Percentiles rank a stretch among this genome's conserved stretches.
Conservation (phyloP, 306 rosid genomes). For the Datisca glomerata region DNA sequence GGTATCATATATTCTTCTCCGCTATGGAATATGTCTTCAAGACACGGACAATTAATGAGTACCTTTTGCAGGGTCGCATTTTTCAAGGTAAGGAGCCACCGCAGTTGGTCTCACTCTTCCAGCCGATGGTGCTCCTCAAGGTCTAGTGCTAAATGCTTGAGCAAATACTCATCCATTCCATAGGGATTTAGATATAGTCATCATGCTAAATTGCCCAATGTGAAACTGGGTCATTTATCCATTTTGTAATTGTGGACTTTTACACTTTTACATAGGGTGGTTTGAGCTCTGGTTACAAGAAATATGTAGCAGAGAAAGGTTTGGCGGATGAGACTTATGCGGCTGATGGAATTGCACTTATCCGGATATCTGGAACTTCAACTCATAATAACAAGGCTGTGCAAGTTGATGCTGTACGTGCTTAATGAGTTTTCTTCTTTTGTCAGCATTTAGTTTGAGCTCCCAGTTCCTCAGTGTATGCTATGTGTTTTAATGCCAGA, state of each 20-base stretch:
- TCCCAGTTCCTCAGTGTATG: not conserved
- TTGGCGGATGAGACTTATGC: slow-evolving; percentile 71
- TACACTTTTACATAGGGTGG: slow-evolving; percentile 89
- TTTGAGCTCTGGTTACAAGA: slow-evolving; percentile 82
- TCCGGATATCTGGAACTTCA: slow-evolving; percentile 73
- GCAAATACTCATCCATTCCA: slow-evolving; percentile 3
- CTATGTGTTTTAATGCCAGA: too few species aligned
- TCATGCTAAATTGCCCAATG: slow-evolving; percentile 4
- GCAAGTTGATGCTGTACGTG: slow-evolving; percentile 91
- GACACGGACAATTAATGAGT: not conserved
- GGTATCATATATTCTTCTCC: slow-evolving; percentile 40
- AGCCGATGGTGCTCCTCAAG: slow-evolving; percentile 91
- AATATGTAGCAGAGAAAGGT: slow-evolving; percentile 51
- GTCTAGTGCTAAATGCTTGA: slow-evolving; percentile 28
- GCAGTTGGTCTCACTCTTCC: slow-evolving; percentile 83
- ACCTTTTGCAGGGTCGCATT: slow-evolving; percentile 71
- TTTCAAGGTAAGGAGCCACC: slow-evolving; percentile 91
- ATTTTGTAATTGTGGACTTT: slow-evolving; percentile 19
- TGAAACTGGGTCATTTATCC: too few species aligned
- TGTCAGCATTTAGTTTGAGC: not conserved
- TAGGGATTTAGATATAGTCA: slow-evolving; percentile 1
- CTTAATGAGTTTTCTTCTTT: not conserved
- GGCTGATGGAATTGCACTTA: slow-evolving; percentile 58
- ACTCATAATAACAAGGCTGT: slow-evolving; percentile 67
- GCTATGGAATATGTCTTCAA: slow-evolving; percentile 12